Conservation (phyloP, 331 rosid species). For the Malus hybrid region DNA sequence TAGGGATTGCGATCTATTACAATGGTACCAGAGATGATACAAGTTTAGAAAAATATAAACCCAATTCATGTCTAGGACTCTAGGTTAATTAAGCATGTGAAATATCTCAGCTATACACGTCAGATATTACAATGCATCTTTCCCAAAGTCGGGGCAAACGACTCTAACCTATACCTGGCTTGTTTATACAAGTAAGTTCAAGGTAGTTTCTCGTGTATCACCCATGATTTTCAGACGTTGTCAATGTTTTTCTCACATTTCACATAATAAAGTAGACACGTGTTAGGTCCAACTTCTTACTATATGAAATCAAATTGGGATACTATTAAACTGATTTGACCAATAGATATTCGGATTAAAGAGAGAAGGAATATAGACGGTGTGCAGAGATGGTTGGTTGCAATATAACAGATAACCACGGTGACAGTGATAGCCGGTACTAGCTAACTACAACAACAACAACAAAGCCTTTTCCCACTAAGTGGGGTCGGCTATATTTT, state of each 20-base stretch:
- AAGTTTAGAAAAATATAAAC: too few relatives aligned
- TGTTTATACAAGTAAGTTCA: neutral
- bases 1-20: too few relatives aligned
- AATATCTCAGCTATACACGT: too few relatives aligned
- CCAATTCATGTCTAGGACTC: too few relatives aligned
- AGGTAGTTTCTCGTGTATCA: neutral
- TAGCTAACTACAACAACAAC: too few relatives aligned
- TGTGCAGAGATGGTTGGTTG: neutral
- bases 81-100: too few relatives aligned
- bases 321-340: neutral
- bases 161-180: neutral
- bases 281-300: neutral
- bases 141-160: neutral
- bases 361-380: neutral
- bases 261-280: neutral
- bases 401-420: too few relatives aligned
- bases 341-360: neutral
- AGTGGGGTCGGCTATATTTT: too few relatives aligned
- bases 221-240: neutral
- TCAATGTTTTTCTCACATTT: neutral
- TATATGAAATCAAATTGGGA: neutral
- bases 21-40: too few relatives aligned
- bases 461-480: too few relatives aligned
- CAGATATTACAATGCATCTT: neutral
- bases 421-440: neutral